Base-by-base conservation (phyloP, 345 rosid species). In the Diplotaxis tenuifolia region DNA sequence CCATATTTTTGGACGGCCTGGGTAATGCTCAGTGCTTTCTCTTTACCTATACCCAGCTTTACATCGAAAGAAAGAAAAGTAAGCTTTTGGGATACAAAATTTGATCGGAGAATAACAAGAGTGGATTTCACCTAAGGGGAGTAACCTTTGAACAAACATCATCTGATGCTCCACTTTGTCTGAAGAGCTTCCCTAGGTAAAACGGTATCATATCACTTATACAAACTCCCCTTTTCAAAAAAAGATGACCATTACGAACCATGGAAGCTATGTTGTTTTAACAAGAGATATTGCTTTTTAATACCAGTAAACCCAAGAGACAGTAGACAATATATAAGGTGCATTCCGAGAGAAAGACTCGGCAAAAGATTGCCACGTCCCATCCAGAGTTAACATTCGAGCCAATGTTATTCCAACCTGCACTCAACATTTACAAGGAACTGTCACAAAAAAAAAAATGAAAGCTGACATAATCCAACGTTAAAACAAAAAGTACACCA, bases 121-220 rank as follows among this genome's bases (percentile, higher is more conserved):
- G 56, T 62, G 11, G 36, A 21, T 68, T 65, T 68, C 52, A 50
- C 38, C 52, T 28, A 74, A 64, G 38, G 59, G 64, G 73, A 73
- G 80, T 72, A 69, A 92, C 98, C 98, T 86, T 92, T 68, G 88
- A 81, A 79, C 85, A 84, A 71, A 93, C 80, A 84, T 93, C 95
- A 73, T 83, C 83, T 4, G 93, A 83, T 55, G 83, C 95, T 62
- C 98, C 89, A 52, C 85, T 86, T 75, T 84, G 82, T 60, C 83
- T 80, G 29, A 87, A 92, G 80, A 87, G 83, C 84, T 82, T 90
- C 71, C 96, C 98, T 0, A 93, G 72, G 80, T 93, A 90, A 80
- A 90, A 93, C n/a, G 96, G 98, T 82, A 90, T 75, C 98, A 93
- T 88, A 71, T 93, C 96, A 62, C 96, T 93, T 74, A 93, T 77